Percentiles rank a stretch among this genome's conserved stretches.
These are phyloP conservation scores for Triticum monococcum DNA, from an alignment of 176 grass and related monocot species.

Conservation along the genomic window DNA sequence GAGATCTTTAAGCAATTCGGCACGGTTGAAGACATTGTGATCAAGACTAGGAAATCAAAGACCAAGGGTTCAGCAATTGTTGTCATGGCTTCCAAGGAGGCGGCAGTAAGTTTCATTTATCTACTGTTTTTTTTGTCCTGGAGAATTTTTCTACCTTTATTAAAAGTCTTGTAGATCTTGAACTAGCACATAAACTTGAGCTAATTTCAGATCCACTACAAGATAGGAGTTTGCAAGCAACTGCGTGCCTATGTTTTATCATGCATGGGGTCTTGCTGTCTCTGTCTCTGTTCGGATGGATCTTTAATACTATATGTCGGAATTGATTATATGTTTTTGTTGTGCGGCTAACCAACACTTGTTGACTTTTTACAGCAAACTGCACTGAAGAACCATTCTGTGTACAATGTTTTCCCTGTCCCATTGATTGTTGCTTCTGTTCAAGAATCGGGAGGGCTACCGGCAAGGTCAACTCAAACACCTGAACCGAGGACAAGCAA, in stretches of 20 bases:
- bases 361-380: slow-evolving; percentile 40
- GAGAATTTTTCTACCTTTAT: neutral
- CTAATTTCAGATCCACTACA: neutral
- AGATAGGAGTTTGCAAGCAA: neutral
- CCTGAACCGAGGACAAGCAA: slow-evolving; percentile 45
- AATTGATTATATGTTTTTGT: neutral
- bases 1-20: slow-evolving; percentile 81
- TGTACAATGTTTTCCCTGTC: slow-evolving; percentile 51
- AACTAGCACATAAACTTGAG: neutral
- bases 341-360: neutral
- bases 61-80: slow-evolving; percentile 74
- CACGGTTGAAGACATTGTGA: slow-evolving; percentile 77
- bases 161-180: neutral
- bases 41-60: slow-evolving; percentile 70
- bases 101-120: slow-evolving; percentile 51
- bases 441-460: slow-evolving; percentile 39
- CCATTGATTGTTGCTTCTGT: slow-evolving; percentile 73
- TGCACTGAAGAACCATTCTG: slow-evolving; percentile 42
- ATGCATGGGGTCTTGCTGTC: neutral
- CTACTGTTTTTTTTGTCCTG: neutral
- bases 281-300: neutral
- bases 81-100: slow-evolving; percentile 82
- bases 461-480: slow-evolving; percentile 42
- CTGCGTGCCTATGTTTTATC: neutral
- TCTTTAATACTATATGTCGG: neutral